Evolutionary conservation across 2,329 filamentous ascomycete genomes (phyloP).

Genomic region (Trichoderma arundinaceum): DNA sequence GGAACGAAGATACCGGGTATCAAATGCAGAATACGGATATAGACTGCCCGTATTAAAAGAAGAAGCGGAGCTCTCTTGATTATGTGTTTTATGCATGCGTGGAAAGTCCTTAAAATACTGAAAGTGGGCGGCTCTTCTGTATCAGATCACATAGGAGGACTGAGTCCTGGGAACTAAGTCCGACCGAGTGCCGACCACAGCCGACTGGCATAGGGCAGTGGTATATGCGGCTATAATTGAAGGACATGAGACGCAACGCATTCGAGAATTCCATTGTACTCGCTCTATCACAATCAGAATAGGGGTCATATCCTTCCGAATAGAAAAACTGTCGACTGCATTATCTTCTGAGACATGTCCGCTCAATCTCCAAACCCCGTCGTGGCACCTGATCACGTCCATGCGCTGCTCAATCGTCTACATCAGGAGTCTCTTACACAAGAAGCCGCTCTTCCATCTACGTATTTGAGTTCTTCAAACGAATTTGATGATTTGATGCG

Average conservation of each 20-base stretch:
- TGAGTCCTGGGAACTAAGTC: neutral
- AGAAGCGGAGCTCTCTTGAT: too few relatives aligned
- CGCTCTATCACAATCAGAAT: too few relatives aligned
- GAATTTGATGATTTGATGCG: slow-evolving; percentile 49
- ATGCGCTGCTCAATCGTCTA: slow-evolving; percentile 31
- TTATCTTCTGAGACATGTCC: neutral
- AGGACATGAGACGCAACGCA: too few relatives aligned
- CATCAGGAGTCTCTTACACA: slow-evolving; percentile 32
- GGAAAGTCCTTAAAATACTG: neutral
- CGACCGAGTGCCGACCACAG: neutral
- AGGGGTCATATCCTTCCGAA: neutral
- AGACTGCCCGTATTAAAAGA: neutral
- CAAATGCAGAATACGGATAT: neutral
- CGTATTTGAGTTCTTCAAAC: slow-evolving; percentile 12
- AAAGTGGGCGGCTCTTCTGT: neutral
- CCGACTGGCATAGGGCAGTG: too few relatives aligned
- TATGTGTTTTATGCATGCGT: too few relatives aligned
- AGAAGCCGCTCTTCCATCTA: slow-evolving; percentile 25
- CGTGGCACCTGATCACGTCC: slow-evolving; percentile 29
- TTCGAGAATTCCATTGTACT: too few relatives aligned
- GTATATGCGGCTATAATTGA: too few relatives aligned
- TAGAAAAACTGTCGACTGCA: neutral
- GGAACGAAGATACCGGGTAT: neutral
- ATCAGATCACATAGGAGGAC: neutral
- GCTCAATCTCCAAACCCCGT: slow-evolving; percentile 20